phyloP scores from a whole-genome alignment of 306 rosid species.

The Malus asiatica region DNA sequence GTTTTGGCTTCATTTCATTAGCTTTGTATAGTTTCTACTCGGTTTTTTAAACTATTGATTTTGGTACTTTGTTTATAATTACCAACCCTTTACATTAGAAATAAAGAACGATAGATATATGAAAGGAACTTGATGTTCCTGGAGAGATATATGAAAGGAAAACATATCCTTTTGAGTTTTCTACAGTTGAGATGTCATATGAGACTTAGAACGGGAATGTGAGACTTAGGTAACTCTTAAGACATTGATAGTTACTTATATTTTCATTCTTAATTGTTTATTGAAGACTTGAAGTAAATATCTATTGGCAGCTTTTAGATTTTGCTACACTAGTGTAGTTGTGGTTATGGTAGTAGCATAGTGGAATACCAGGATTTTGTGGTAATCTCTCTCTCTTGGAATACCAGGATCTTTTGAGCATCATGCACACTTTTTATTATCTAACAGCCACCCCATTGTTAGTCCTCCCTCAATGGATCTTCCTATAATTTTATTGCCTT shows the following conservation, averaged over 20 bases:
- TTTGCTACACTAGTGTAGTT: conserved; percentile 8
- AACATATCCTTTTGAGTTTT: conserved; percentile 87
- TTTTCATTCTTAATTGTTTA: neutral
- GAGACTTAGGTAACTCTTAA: conserved; percentile 64
- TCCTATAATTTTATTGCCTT: conserved; percentile 9
- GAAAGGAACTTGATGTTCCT: conserved; percentile 89
- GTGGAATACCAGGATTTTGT: conserved; percentile 89
- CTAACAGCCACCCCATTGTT: too few species aligned
- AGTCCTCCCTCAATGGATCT: too few species aligned
- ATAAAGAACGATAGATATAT: conserved; percentile 51
- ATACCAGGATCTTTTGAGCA: neutral
- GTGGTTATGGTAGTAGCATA: conserved; percentile 91
- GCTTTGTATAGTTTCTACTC: neutral
- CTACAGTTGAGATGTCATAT: conserved; percentile 96
- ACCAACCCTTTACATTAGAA: neutral
- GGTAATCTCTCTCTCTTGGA: conserved; percentile 36
- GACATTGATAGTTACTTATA: neutral
- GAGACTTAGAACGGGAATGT: conserved; percentile 97
- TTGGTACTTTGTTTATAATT: neutral
- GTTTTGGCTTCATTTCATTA: conserved; percentile 9
- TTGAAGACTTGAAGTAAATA: neutral
- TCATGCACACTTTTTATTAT: too few species aligned
- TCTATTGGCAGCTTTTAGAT: neutral
- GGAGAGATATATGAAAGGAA: conserved; percentile 92
- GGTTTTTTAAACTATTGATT: neutral